These are phyloP conservation scores for Trichomonascaceae sp. DNA, from an alignment of 1,139 yeast genomes.

Conservation along the genomic window DNA sequence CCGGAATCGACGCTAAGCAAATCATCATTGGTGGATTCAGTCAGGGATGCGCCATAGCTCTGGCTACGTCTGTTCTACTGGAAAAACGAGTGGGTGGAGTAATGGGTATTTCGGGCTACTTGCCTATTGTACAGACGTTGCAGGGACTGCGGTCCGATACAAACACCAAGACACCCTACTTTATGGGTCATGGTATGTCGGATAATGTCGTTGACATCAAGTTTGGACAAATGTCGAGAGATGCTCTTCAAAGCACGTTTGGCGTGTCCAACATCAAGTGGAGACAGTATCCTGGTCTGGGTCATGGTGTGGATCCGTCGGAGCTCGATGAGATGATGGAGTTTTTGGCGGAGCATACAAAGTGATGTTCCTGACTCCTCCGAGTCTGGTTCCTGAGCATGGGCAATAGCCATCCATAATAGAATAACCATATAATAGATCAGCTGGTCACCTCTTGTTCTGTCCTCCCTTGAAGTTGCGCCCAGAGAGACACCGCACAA, in stretches of 20 bases:
- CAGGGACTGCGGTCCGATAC: constrained; percentile 18
- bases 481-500: constrained; percentile 74
- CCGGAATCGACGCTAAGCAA: constrained; percentile 54
- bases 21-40: constrained; percentile 88
- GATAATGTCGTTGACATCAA: constrained; percentile 52
- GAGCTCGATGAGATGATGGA: constrained; percentile 48
- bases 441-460: too few relatives aligned
- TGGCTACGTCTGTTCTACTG: constrained; percentile 16
- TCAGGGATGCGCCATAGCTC: constrained; percentile 70
- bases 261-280: constrained; percentile 45
- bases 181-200: constrained; percentile 76
- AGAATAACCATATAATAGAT: too few relatives aligned
- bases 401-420: too few relatives aligned
- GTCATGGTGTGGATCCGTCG: constrained; percentile 53
- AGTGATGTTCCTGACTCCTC: too few relatives aligned
- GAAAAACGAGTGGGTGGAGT: constrained; percentile 67
- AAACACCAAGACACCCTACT: constrained; percentile 60
- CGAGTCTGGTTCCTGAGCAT: too few relatives aligned
- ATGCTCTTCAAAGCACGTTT: constrained; percentile 24
- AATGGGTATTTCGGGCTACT: constrained; percentile 66
- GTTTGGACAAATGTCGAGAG: constrained; percentile 35
- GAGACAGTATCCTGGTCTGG: constrained; percentile 49
- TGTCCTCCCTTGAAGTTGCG: too few relatives aligned
- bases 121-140: constrained; percentile 39
- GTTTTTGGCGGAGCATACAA: constrained; percentile 39